Evolutionary conservation across 164 flowering plant species (phyloP), one percentile per base, ranked within the genome.

Genomic region (Stephania japonica): DNA sequence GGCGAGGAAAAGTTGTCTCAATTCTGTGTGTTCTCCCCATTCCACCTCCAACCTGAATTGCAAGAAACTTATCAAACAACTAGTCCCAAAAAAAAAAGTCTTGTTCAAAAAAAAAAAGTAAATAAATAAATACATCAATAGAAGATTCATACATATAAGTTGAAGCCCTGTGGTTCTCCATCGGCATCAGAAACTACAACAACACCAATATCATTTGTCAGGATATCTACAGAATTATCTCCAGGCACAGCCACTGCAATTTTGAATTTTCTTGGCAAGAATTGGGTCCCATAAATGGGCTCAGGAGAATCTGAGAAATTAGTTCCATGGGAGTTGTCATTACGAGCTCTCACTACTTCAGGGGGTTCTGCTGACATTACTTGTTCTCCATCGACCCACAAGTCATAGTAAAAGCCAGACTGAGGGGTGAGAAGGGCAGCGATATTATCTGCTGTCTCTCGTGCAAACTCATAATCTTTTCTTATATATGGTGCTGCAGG

Each of bases 201-300:
- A 41, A 92, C 86, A n/a, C 99, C 99, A 71, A 96, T 80, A 73
- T 96, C 99, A 87, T 96, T 96, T 24, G 99, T 96, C 69, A 96
- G 86, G 63, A 96, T 79, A 81, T 96, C 99, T 59, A 96, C 98
- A 0, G 99, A 96, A 84, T 96, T 96, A 77, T 96, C 99, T 24
- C 83, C 80, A 2, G 99, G 97, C 67, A 96, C 94, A 68, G 99
- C 88, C 32, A 96, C 98, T 18, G 99, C 99, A 83, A 96, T 62
- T 80, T 96, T 96, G 85, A 96, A 96, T 81, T 96, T 96, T 77
- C 99, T 85, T 25, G 99, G 99, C 78, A 96, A 81, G 83, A 92
- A 96, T 83, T 96, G 99, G 47, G 97, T 85, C 68, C 99, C 99
- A 83, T 96, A 96, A 62, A 96, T 96, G 50, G 97, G 99, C 82